A percentile compares a stretch with the other conserved stretches of the same genome.
These are phyloP conservation scores for Globisporangium paddicum DNA, from an alignment of 352 stramenopile genomes.

Conservation along the genomic window DNA sequence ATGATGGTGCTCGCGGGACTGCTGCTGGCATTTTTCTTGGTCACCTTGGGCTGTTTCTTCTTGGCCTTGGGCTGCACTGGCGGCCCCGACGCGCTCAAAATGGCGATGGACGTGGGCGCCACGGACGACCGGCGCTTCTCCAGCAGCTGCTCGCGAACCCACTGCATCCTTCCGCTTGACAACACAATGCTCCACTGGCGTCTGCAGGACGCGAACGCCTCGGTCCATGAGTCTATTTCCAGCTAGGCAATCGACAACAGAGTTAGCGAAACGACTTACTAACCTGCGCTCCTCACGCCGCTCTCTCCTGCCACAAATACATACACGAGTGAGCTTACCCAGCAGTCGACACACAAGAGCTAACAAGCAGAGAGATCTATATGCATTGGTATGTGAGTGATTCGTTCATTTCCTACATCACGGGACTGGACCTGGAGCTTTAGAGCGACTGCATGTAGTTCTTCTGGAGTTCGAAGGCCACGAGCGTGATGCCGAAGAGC, in stretches of 20 bases:
- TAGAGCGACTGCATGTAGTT: constrained; percentile 75
- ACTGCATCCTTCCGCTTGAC: not conserved
- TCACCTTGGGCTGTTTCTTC: not conserved
- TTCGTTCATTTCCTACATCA: no score
- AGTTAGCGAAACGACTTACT: not conserved
- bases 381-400: no score
- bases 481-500: constrained; percentile 81
- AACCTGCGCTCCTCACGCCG: not conserved
- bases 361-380: no score
- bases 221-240: not conserved
- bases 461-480: constrained; percentile 88
- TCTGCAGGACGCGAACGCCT: not conserved
- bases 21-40: not conserved
- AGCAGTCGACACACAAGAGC: no score
- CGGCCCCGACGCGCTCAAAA: not conserved
- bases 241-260: not conserved
- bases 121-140: not conserved
- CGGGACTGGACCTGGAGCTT: not conserved
- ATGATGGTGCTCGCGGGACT: not conserved
- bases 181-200: no score
- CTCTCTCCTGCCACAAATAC: no score
- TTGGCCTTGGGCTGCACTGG: not conserved
- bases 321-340: no score
- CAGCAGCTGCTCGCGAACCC: not conserved
- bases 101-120: not conserved